Evolutionary conservation across 2,329 filamentous ascomycete species (phyloP), one percentile per base, ranked within the genome.

Genomic region (Bisporella sp.): DNA sequence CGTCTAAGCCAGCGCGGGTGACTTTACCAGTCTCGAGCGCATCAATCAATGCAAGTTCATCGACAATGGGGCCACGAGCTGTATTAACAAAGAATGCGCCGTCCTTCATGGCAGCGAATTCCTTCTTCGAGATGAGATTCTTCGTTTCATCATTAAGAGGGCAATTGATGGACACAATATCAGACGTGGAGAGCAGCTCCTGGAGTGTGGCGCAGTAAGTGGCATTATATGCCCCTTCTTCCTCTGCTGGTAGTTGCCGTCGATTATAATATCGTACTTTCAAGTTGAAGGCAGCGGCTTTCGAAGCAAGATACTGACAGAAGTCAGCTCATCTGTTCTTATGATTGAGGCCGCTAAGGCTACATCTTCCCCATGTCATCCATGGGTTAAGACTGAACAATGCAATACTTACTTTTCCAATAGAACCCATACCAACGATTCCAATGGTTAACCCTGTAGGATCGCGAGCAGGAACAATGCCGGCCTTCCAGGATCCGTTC

Each of bases 131-230:
- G 81, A 97, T 97, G 57, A 99, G 73, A 62, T 92, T 92, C 56
- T 83, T 81, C 33, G 93, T 99, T 82, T 95, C 95, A 81, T 97
- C 92, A 78, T 99, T 93, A 58, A 99, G 82, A 48, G 93, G 93
- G 81, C 91, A 96, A 85, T 99, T 97, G 78, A 99, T 97, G 68
- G 93, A 97, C 72, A 99, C 92, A 56, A 97, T 81, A 64, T 97
- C 93, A 71, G 92, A 97, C 78, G 95, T 89, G 39, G 81, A 78
- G 56, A 99, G 74, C 82, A 99, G 85, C 71, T 97, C 92, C 79
- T 96, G 91, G 65, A 99, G 84, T 65, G 69, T 80, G 46, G 92
- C 86, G 54, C 40, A 49, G 37, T 44, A 44, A 12, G 47, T 49
- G 8, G 31, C 47, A 33, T 35, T 12, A 21, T 48, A 21, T 35